A percentile compares a stretch with the other conserved stretches of the same genome.
phyloP scores from a whole-genome alignment of 331 rosid genomes.

The Rhamnella rubrinervis region DNA sequence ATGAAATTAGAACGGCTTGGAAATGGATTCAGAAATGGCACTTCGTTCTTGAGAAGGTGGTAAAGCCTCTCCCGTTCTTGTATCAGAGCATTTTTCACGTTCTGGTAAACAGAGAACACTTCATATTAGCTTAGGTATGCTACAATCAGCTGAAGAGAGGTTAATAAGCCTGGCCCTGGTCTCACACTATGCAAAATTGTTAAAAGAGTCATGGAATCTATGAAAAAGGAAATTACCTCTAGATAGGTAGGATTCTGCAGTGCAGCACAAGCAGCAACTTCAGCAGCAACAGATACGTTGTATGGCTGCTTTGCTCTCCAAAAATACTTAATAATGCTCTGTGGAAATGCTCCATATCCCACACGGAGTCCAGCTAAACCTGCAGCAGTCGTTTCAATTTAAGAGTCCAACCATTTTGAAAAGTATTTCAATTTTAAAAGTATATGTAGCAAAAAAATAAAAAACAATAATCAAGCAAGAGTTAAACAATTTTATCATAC shows the following conservation, averaged over 20 bases:
- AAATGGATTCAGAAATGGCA: slow-evolving; percentile 77
- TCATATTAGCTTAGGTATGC: slow-evolving; percentile 28
- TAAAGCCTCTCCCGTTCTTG: slow-evolving; percentile 79
- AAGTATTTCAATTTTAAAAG: too few species aligned
- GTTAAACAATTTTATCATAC: too few species aligned
- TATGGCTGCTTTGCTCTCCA: slow-evolving; percentile 99
- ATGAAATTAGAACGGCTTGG: slow-evolving; percentile 94
- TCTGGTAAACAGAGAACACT: slow-evolving; percentile 41
- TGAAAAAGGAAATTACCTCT: slow-evolving; percentile 45
- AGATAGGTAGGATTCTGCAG: slow-evolving; percentile 77
- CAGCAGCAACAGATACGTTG: slow-evolving; percentile 95
- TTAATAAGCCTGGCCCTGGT: not conserved
- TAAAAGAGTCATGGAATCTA: not conserved
- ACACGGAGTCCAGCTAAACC: slow-evolving; percentile 99
- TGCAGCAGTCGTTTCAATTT: slow-evolving; percentile 33
- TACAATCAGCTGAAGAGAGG: not conserved
- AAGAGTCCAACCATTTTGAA: not conserved
- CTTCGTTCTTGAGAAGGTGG: slow-evolving; percentile 52
- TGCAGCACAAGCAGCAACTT: slow-evolving; percentile 92
- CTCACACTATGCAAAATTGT: slow-evolving; percentile 2
- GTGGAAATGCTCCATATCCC: slow-evolving; percentile 97
- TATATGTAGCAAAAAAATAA: too few species aligned
- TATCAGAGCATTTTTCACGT: slow-evolving; percentile 72
- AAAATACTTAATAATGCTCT: slow-evolving; percentile 72
- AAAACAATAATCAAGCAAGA: too few species aligned